These are phyloP conservation scores for Scheffersomyces ergatensis DNA, from an alignment of 805 yeast species.

Conservation along the genomic window DNA sequence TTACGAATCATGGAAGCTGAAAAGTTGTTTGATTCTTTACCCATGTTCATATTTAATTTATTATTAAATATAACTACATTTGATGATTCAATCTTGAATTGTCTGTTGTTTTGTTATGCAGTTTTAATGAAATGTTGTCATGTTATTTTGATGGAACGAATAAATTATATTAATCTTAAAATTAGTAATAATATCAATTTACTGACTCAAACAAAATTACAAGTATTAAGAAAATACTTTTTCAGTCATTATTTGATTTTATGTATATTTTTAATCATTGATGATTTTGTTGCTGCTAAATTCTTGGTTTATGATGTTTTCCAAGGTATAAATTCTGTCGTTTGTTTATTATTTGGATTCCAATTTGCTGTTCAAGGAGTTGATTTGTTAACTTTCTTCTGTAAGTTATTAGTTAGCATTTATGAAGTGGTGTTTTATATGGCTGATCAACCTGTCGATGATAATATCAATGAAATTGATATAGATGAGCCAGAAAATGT, in stretches of 20 bases:
- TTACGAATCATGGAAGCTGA: slow-evolving; percentile 74
- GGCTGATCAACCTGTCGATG: slow-evolving; percentile 5
- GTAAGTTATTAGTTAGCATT: slow-evolving; percentile 49
- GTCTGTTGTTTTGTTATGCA: slow-evolving; percentile 31
- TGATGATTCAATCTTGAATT: slow-evolving; percentile 56
- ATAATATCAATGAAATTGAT: slow-evolving; percentile 9
- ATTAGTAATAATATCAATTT: slow-evolving; percentile 22
- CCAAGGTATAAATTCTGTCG: slow-evolving; percentile 49
- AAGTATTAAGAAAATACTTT: slow-evolving; percentile 30
- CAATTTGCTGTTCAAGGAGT: slow-evolving; percentile 68
- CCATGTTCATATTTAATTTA: slow-evolving; percentile 40
- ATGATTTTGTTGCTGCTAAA: slow-evolving; percentile 54
- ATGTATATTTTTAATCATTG: slow-evolving; percentile 38
- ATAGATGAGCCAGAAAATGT: slow-evolving; percentile 52
- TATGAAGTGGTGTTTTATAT: slow-evolving; percentile 50
- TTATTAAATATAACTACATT: slow-evolving; percentile 66
- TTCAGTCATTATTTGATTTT: slow-evolving; percentile 38
- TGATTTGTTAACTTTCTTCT: slow-evolving; percentile 45
- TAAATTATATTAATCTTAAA: slow-evolving; percentile 35
- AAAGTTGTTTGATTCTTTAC: slow-evolving; percentile 44
- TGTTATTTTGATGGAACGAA: slow-evolving; percentile 62
- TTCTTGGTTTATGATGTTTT: slow-evolving; percentile 57
- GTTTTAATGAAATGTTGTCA: slow-evolving; percentile 63
- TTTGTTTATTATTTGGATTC: slow-evolving; percentile 68
- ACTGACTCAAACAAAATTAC: slow-evolving; percentile 9